Evolutionary conservation across 176 grass and related monocot species (phyloP).

Genomic region (Eleusine indica): DNA sequence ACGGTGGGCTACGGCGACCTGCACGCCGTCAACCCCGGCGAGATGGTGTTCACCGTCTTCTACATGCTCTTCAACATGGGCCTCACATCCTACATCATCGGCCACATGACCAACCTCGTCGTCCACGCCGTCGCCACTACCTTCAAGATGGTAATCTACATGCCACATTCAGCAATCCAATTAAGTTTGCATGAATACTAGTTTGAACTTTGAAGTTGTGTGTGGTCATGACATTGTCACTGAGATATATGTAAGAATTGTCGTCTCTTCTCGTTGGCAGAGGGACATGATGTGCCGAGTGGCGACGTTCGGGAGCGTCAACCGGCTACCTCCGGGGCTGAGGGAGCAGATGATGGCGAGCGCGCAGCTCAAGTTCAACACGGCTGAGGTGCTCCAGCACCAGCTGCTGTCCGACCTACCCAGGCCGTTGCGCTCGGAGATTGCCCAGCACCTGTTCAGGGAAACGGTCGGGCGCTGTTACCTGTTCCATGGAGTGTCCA

Average conservation of each 20-base stretch:
- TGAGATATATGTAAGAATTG: neutral
- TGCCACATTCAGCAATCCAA: neutral
- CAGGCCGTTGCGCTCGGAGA: slow-evolving; percentile 43
- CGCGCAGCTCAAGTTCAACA: slow-evolving; percentile 58
- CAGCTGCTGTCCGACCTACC: slow-evolving; percentile 54
- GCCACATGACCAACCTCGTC: slow-evolving; percentile 79
- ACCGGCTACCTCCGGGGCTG: slow-evolving; percentile 39
- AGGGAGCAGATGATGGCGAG: slow-evolving; percentile 43
- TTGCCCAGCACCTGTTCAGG: slow-evolving; percentile 57
- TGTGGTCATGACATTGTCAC: no score
- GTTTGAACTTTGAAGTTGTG: no score
- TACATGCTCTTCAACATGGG: slow-evolving; percentile 77
- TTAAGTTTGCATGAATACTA: no score
- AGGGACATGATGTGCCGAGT: slow-evolving; percentile 40
- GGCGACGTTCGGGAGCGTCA: slow-evolving; percentile 37
- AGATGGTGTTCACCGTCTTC: slow-evolving; percentile 57
- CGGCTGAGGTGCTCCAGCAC: slow-evolving; percentile 45
- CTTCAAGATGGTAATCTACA: neutral
- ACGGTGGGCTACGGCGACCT: slow-evolving; percentile 72
- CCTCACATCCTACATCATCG: slow-evolving; percentile 69
- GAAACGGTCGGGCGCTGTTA: slow-evolving; percentile 27
- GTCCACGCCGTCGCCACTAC: slow-evolving; percentile 55
- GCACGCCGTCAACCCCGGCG: slow-evolving; percentile 55
- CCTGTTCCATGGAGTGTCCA: slow-evolving; percentile 53
- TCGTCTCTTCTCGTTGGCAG: neutral